Conservation (phyloP, 1,284 basidiomycete genomes). For the Leccinum pachyderme region DNA sequence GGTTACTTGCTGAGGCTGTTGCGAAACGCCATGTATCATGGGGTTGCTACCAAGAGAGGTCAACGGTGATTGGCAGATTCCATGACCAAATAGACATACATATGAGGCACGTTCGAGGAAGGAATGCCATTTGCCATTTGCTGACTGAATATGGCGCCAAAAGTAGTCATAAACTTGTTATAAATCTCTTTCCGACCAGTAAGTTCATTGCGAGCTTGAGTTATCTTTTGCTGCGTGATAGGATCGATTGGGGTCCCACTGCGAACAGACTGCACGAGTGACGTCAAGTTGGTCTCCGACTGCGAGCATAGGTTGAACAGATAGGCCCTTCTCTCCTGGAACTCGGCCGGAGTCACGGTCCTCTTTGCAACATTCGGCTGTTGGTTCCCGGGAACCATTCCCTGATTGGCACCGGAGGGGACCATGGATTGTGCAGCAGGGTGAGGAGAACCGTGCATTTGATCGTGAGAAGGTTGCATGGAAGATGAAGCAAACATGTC, state of each 20-base stretch:
- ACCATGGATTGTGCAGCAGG: constrained; percentile 26
- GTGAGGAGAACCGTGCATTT: constrained; percentile 51
- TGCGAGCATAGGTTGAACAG: constrained; percentile 16
- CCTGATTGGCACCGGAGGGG: constrained; percentile 20
- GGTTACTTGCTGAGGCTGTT: constrained; percentile 16
- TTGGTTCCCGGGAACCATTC: constrained; percentile 22
- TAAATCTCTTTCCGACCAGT: constrained; percentile 38
- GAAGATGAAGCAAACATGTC: constrained; percentile 45
- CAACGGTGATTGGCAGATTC: constrained; percentile 2
- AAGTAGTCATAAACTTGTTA: constrained; percentile 30
- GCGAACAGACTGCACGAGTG: constrained; percentile 14
- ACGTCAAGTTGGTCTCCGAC: constrained; percentile 18
- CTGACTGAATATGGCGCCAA: constrained; percentile 21
- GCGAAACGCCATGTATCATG: constrained; percentile 17
- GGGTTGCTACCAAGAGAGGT: constrained; percentile 21
- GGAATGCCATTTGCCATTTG: constrained; percentile 27
- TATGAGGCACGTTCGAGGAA: constrained; percentile 21
- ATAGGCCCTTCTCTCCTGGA: constrained; percentile 25
- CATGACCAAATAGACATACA: constrained; percentile 22
- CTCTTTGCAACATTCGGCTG: constrained; percentile 21
- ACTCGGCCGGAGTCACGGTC: constrained; percentile 21
- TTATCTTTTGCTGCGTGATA: constrained; percentile 31
- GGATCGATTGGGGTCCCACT: constrained; percentile 29
- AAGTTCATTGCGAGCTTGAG: constrained; percentile 32
- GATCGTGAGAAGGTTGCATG: constrained; percentile 40